Base-by-base conservation (phyloP, 2,329 filamentous ascomycete species). In the Exophiala sp. region DNA sequence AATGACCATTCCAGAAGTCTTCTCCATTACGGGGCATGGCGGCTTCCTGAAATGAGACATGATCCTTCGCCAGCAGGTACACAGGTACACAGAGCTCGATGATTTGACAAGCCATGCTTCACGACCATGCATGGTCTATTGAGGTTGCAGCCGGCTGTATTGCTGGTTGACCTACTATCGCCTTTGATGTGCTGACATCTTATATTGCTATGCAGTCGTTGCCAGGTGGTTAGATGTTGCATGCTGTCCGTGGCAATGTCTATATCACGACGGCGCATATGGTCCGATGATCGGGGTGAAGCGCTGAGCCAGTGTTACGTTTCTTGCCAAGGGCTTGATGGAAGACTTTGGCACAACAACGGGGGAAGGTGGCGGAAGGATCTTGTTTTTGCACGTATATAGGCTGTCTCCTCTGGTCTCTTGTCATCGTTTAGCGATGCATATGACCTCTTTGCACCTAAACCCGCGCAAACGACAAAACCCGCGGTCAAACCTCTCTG, bases 141-240 rank as follows among this genome's bases (percentile, higher is more conserved):
- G 16, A 29, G 5, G 24, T 29, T 29, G 5, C 24, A 8, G 5
- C 24, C 24, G 7, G 24, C 24, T 29, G 24, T 5, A 29, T 5
- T 29, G 24, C 24, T 29, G 24, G 7, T 29, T 29, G 24, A 29
- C 24, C 7, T 5, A 29, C 24, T 29, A 29, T 29, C 7, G 5
- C 24, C 24, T 29, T 29, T 29, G 24, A 20, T 20, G 14, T 29
- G 5, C 21, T 21, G n/a, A 41, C 39, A 6, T 20, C 16, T 21
- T 21, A 14, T 18, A 21, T 10, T 18, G 11, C 18, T 21, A 29
- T 41, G 21, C 18, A 43, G 41, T 43, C 47, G 14, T 50, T 53
- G 54, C 54, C 47, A 21, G 38, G 50, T 53, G 50, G 24, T 40
- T 47, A 53, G 54, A 50, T 50, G 7, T 53, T 53, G 47, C 46